Evolutionary conservation across 2,329 filamentous ascomycete species (phyloP).

Genomic region (Acrocalymma vagum): DNA sequence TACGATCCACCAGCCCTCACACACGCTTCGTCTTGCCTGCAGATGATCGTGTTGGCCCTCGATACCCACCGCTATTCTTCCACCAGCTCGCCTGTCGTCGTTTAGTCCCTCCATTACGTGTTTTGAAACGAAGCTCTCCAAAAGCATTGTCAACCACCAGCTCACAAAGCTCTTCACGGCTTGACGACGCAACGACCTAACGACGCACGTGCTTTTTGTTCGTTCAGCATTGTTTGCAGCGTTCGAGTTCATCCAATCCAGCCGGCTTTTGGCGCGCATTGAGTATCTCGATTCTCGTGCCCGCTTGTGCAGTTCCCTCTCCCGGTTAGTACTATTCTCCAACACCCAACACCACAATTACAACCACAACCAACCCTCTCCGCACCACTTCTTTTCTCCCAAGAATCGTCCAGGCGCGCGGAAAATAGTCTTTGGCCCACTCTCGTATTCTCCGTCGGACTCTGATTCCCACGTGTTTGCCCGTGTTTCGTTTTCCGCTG

Average conservation of each 20-base stretch:
- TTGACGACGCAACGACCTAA: conserved; percentile 52
- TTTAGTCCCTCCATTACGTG: conserved; percentile 39
- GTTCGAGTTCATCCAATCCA: conserved; percentile 35
- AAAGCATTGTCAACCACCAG: conserved; percentile 36
- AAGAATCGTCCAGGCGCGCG: no score
- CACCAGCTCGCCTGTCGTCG: conserved; percentile 33
- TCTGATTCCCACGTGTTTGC: conserved; percentile 37
- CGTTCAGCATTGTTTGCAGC: conserved; percentile 51
- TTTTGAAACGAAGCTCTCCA: conserved; percentile 40
- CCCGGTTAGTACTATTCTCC: conserved; percentile 22
- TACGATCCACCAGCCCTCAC: conserved; percentile 32
- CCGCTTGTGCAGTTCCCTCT: conserved; percentile 20
- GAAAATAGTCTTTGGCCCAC: conserved; percentile 33
- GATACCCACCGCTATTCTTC: conserved; percentile 34
- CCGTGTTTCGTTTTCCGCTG: conserved; percentile 32
- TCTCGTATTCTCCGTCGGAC: conserved; percentile 24
- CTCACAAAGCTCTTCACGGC: conserved; percentile 21
- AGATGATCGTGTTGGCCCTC: conserved; percentile 26
- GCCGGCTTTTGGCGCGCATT: conserved; percentile 15
- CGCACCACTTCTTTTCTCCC: conserved; percentile 3
- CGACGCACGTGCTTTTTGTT: conserved; percentile 49
- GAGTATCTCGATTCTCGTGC: conserved; percentile 11
- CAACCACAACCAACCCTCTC: no score
- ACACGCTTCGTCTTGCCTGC: conserved; percentile 22
- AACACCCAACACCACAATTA: no score